These are phyloP conservation scores for Fusarium sp. DNA, from an alignment of 2,329 filamentous ascomycete species.

Conservation along the genomic window DNA sequence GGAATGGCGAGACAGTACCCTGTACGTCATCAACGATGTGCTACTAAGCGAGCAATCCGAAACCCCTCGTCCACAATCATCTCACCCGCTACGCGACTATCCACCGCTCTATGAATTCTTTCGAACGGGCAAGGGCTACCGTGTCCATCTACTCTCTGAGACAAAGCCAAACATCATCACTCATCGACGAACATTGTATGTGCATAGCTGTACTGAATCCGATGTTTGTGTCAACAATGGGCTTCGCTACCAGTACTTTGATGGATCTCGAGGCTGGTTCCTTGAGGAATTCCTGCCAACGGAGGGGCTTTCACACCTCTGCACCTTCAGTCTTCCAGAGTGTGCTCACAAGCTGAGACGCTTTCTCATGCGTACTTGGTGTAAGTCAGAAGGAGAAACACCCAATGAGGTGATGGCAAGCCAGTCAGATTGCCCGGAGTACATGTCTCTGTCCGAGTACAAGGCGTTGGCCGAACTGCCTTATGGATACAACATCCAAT, in stretches of 20 bases:
- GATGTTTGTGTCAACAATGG: slow-evolving; percentile 41
- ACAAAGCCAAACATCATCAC: slow-evolving; percentile 28
- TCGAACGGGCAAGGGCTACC: background rate
- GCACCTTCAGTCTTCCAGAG: slow-evolving; percentile 28
- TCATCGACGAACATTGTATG: background rate
- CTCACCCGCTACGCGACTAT: slow-evolving; percentile 15
- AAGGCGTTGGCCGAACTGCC: slow-evolving; percentile 48
- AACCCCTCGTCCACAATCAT: no score
- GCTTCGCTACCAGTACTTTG: slow-evolving; percentile 30
- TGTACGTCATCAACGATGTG: slow-evolving; percentile 53
- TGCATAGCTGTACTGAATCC: background rate
- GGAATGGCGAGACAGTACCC: slow-evolving; percentile 61
- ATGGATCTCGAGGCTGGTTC: background rate
- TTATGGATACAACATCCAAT: slow-evolving; percentile 26
- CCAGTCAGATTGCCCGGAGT: slow-evolving; percentile 57
- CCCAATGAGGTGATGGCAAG: slow-evolving; percentile 65
- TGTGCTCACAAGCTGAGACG: slow-evolving; percentile 9
- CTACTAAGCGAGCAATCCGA: background rate
- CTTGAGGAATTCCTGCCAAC: background rate
- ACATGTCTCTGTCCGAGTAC: slow-evolving; percentile 64
- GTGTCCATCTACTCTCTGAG: slow-evolving; percentile 33
- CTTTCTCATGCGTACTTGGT: slow-evolving; percentile 22
- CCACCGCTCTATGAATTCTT: background rate
- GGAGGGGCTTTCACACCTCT: background rate
- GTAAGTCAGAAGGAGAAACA: slow-evolving; percentile 7